Conservation (phyloP, 371 early-diverging fungal species). For the Mortierella sp. region DNA sequence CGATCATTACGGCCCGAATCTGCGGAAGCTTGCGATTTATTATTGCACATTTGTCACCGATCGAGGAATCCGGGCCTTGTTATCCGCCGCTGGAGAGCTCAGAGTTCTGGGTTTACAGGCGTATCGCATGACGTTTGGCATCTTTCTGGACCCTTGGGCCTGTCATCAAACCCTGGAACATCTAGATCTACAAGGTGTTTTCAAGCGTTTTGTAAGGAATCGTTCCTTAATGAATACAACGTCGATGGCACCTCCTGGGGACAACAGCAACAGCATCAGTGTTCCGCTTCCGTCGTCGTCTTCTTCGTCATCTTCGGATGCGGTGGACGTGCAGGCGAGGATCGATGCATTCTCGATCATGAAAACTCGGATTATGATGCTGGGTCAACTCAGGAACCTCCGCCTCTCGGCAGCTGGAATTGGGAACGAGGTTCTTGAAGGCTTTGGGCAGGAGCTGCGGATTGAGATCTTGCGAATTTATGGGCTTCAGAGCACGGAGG, state of each 20-base stretch:
- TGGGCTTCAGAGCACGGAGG: slow-evolving; percentile 19
- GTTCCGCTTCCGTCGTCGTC: too few relatives aligned
- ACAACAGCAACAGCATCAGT: too few relatives aligned
- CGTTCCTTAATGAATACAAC: too few relatives aligned
- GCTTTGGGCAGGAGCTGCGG: slow-evolving; percentile 15
- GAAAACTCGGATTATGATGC: slow-evolving; percentile 14
- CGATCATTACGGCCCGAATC: not conserved
- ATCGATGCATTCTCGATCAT: slow-evolving; percentile 15
- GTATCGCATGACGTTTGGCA: slow-evolving; percentile 15
- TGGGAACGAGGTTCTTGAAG: slow-evolving; percentile 16
- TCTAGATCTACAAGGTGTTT: slow-evolving; percentile 28
- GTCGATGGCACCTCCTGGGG: too few relatives aligned
- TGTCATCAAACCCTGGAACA: slow-evolving; percentile 24
- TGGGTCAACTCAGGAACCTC: slow-evolving; percentile 14
- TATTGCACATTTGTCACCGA: slow-evolving; percentile 23
- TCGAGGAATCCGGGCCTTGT: slow-evolving; percentile 15
- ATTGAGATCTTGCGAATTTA: slow-evolving; percentile 33
- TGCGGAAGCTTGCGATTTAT: slow-evolving; percentile 29
- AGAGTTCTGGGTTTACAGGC: slow-evolving; percentile 26
- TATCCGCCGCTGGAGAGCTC: slow-evolving; percentile 12
- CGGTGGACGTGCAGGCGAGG: slow-evolving; percentile 4
- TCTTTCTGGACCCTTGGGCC: slow-evolving; percentile 34
- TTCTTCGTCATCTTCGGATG: not conserved
- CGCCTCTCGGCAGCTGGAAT: slow-evolving; percentile 24
- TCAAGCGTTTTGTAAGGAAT: slow-evolving; percentile 5